These are phyloP conservation scores for Wickerhamiella nectarea DNA, from an alignment of 805 yeast genomes.

Conservation along the genomic window DNA sequence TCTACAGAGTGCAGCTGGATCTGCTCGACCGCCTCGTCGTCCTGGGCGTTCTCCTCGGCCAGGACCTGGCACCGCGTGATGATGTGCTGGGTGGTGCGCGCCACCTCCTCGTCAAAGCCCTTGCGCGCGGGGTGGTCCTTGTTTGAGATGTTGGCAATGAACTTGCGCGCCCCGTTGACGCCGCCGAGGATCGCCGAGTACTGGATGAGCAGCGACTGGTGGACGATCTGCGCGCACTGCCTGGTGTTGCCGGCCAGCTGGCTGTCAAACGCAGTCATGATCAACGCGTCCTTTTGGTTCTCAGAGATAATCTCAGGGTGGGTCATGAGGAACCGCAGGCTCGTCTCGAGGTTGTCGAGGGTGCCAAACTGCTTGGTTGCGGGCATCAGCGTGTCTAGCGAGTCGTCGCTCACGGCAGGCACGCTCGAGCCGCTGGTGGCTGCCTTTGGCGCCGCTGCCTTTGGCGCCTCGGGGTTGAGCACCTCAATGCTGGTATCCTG, in stretches of 20 bases:
- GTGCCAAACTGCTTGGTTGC: constrained; percentile 55
- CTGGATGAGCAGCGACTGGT: constrained; percentile 67
- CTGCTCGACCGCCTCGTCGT: constrained; percentile 46
- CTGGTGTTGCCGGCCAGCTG: constrained; percentile 49
- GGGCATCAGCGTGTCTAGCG: constrained; percentile 33
- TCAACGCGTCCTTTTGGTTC: constrained; percentile 78
- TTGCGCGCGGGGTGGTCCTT: constrained; percentile 45
- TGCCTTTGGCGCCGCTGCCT: too few species aligned
- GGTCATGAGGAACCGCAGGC: constrained; percentile 38
- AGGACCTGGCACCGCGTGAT: constrained; percentile 59
- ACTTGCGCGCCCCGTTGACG: constrained; percentile 37
- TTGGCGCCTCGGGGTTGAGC: constrained; percentile 1
- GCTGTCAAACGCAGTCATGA: constrained; percentile 83
- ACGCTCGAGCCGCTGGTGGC: too few species aligned
- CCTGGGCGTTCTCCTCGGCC: constrained; percentile 27
- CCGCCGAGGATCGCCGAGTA: constrained; percentile 39
- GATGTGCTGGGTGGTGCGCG: constrained; percentile 63
- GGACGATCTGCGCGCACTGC: constrained; percentile 52
- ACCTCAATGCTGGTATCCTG: constrained; percentile 1
- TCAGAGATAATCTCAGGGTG: constrained; percentile 60
- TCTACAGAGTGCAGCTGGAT: constrained; percentile 84
- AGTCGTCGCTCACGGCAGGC: constrained; percentile 19
- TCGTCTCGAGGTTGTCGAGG: constrained; percentile 37
- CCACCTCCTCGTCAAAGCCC: constrained; percentile 63
- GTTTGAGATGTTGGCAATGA: constrained; percentile 50